Percentiles rank a stretch among this genome's conserved stretches.
phyloP scores from a whole-genome alignment of 352 stramenopile species.

The Phytopythium montanum region DNA sequence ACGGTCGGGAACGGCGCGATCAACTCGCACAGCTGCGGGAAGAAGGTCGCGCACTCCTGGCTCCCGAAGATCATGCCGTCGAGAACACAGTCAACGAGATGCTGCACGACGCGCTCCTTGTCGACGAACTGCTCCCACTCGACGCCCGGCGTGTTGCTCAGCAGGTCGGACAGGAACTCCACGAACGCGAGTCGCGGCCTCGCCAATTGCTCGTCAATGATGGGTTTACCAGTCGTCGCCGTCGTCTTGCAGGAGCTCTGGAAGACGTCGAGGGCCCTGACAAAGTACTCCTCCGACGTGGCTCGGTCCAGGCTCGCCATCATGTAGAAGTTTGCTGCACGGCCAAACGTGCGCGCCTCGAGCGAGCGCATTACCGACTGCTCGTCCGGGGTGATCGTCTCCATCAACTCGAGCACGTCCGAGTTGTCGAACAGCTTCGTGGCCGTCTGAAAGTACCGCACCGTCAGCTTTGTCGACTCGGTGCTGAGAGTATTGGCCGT shows the following conservation, averaged over 20 bases:
- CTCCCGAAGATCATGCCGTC: slow-evolving; percentile 56
- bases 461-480: slow-evolving; percentile 41
- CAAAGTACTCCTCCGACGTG: slow-evolving; percentile 52
- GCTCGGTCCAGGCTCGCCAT: slow-evolving; percentile 26
- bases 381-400: slow-evolving; percentile 35
- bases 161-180: slow-evolving; percentile 62
- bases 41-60: slow-evolving; percentile 69
- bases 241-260: slow-evolving; percentile 29
- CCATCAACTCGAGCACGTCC: slow-evolving; percentile 68
- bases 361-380: slow-evolving; percentile 53
- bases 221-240: slow-evolving; percentile 4
- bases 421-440: slow-evolving; percentile 83
- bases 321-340: slow-evolving; percentile 64
- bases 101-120: slow-evolving; percentile 31
- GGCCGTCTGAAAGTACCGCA: slow-evolving; percentile 66
- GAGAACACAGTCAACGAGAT: slow-evolving; percentile 61
- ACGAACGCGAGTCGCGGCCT: slow-evolving; percentile 58
- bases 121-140: slow-evolving; percentile 38
- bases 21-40: slow-evolving; percentile 67
- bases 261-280: slow-evolving; percentile 58
- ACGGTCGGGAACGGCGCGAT: slow-evolving; percentile 48
- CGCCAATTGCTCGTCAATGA: slow-evolving; percentile 17
- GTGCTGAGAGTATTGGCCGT: slow-evolving; percentile 8
- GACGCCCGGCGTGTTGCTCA: slow-evolving; percentile 33
- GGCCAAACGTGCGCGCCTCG: slow-evolving; percentile 65